Base-by-base conservation (phyloP, 768 basidiomycete species). In the Russula ochroleuca region DNA sequence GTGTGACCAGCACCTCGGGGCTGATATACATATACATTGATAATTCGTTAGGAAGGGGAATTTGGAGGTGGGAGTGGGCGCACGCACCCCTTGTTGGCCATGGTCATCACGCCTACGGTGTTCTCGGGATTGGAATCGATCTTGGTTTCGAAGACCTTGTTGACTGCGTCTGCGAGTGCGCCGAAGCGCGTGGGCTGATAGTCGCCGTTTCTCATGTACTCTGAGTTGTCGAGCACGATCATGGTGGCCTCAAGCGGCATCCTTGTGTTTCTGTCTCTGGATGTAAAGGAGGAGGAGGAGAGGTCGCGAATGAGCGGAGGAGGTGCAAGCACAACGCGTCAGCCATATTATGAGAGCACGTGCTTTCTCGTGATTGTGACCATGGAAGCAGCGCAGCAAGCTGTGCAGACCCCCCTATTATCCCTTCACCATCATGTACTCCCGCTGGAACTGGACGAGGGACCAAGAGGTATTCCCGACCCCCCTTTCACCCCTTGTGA, bases 241-340 rank as follows among this genome's bases (percentile, higher is more conserved):
- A 99, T 94, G 25, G 94, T 96, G 45, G 96, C 95, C 85, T 99
- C 95, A 72, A 97, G 83, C 69, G 93, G 92, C 94, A 97, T 97
- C 62, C 73, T 85, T 59, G 45, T 55, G 53, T 41, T 28, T 48
- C 0, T 9, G 6, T 17, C 11, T 15, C 4, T 35, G 41, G 45
- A 31, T 1, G 51, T 13, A 14, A 17, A 37, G 14, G 11, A 14
- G 17, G 15, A 37, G 14, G 11, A 14, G 50, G 28, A 9, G 25
- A 15, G 33, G 19, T n/a, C 13, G 15, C 3, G 21, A 15, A 23
- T 3, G 14, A 5, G 40, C 9, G 19, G 28, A 28, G 5, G 2
- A 10, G 19, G 23, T 52, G 2, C 2, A 21, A 19, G n/a, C n/a
- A n/a, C 35, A 47, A 59, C 57, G 57, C 63, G 58, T 58, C 63